Percentiles rank a stretch among this genome's conserved stretches.
Evolutionary conservation across 495 filamentous ascomycete genomes (phyloP).

Genomic region (Neurospora tetraspora): DNA sequence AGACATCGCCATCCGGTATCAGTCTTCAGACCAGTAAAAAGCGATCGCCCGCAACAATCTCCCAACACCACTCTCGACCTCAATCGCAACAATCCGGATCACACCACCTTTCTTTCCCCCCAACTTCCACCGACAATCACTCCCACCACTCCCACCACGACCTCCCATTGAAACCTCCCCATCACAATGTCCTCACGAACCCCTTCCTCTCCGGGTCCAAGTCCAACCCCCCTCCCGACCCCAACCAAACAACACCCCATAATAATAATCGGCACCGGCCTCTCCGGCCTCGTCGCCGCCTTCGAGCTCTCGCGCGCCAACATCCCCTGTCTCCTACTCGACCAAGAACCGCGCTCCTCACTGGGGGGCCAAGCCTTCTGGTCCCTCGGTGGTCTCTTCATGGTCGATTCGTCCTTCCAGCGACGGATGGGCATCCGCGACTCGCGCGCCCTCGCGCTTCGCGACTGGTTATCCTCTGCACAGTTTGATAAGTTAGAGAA

Average conservation of each 20-base stretch:
- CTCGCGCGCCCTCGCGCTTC: conserved; percentile 35
- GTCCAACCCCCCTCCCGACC: neutral
- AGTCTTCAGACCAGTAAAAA: neutral
- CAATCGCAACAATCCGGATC: neutral
- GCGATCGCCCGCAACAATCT: neutral
- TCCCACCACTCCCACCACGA: neutral
- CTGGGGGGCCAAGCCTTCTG: conserved; percentile 46
- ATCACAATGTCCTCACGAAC: neutral
- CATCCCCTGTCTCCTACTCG: conserved; percentile 32
- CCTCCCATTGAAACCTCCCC: neutral
- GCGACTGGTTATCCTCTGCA: conserved; percentile 42
- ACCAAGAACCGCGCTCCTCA: conserved; percentile 38
- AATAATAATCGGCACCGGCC: conserved; percentile 41
- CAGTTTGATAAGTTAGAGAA: conserved; percentile 33
- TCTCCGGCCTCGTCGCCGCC: conserved; percentile 43
- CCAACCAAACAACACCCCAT: conserved; percentile 20
- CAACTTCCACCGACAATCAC: neutral
- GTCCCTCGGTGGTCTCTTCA: conserved; percentile 45
- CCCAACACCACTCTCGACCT: neutral
- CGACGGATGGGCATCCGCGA: conserved; percentile 41
- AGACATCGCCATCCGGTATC: neutral
- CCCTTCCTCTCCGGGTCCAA: too few relatives aligned
- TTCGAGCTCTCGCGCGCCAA: conserved; percentile 35
- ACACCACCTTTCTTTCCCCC: neutral
- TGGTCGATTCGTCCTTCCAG: conserved; percentile 38